phyloP scores from a whole-genome alignment of 2,329 filamentous ascomycete genomes.

The Sphaceloma murrayae region DNA sequence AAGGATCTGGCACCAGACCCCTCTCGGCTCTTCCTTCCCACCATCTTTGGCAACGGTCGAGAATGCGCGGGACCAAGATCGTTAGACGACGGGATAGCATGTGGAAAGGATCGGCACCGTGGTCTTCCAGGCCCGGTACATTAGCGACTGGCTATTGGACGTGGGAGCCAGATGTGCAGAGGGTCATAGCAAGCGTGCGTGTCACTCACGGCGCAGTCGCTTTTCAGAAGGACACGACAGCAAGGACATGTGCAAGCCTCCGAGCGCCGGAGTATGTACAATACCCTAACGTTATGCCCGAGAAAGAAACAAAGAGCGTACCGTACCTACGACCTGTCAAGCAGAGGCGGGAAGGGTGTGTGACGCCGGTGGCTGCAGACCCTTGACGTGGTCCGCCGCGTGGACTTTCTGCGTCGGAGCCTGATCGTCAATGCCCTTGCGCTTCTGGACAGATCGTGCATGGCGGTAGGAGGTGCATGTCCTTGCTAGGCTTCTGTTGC shows the following conservation, averaged over 20 bases:
- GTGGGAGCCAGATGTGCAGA: not conserved
- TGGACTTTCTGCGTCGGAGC: constrained; percentile 5
- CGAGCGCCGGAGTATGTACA: not conserved
- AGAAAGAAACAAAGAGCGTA: not conserved
- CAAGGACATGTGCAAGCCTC: too few species aligned
- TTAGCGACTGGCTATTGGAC: constrained; percentile 6
- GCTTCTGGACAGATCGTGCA: constrained; percentile 1
- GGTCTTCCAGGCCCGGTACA: constrained; percentile 5
- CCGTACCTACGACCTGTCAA: constrained; percentile 12
- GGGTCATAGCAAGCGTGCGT: too few species aligned
- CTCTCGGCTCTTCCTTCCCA: constrained; percentile 11
- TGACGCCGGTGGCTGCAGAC: constrained; percentile 14
- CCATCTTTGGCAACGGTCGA: not conserved
- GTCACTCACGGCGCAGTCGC: too few species aligned
- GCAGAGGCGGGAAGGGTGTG: not conserved
- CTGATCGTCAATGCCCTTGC: constrained; percentile 4
- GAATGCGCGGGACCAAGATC: constrained; percentile 9
- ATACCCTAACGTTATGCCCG: too few species aligned
- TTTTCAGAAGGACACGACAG: too few species aligned
- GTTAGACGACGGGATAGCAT: not conserved
- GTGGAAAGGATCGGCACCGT: constrained; percentile 3
- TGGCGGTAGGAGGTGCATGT: too few species aligned
- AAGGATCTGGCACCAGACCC: not conserved
- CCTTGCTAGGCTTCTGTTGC: too few species aligned
- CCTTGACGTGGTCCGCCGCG: constrained; percentile 13